These are phyloP conservation scores for Lodderomyces orthopsilosis DNA, from an alignment of 1,139 yeast genomes.

Conservation along the genomic window DNA sequence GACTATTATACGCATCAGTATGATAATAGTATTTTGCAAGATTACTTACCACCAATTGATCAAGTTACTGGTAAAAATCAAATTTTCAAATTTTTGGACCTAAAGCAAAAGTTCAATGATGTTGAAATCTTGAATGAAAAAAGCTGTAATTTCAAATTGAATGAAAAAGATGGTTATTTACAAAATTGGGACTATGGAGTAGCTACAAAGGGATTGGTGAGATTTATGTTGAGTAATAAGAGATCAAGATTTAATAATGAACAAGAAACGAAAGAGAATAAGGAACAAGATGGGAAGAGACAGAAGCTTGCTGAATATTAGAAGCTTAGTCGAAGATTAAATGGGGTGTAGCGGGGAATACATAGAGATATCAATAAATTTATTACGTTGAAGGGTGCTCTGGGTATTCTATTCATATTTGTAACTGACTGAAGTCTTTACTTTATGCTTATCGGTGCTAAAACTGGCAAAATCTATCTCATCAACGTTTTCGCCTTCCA, in stretches of 20 bases:
- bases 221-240: slow-evolving; percentile 56
- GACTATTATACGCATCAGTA: slow-evolving; percentile 59
- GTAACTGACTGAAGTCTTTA: slow-evolving; percentile 78
- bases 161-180: slow-evolving; percentile 47
- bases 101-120: slow-evolving; percentile 45
- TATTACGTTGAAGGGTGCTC: too few relatives aligned
- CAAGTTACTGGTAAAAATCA: slow-evolving; percentile 42
- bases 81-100: slow-evolving; percentile 46
- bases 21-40: slow-evolving; percentile 30
- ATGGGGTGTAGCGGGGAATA: not conserved
- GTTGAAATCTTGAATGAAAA: slow-evolving; percentile 35
- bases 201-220: slow-evolving; percentile 46
- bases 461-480: slow-evolving; percentile 70
- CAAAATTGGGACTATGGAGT: slow-evolving; percentile 46
- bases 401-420: slow-evolving; percentile 24
- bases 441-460: slow-evolving; percentile 64
- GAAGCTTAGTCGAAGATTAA: not conserved
- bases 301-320: not conserved
- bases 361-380: too few relatives aligned
- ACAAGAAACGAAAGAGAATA: slow-evolving; percentile 6
- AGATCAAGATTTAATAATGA: slow-evolving; percentile 41
- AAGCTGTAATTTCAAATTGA: slow-evolving; percentile 40
- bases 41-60: slow-evolving; percentile 32
- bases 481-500: slow-evolving; percentile 56
- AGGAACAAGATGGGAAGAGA: not conserved